Percentiles rank a stretch among this genome's conserved stretches.
These are phyloP conservation scores for Cercis canadensis DNA, from an alignment of 306 rosid genomes.

Conservation along the genomic window DNA sequence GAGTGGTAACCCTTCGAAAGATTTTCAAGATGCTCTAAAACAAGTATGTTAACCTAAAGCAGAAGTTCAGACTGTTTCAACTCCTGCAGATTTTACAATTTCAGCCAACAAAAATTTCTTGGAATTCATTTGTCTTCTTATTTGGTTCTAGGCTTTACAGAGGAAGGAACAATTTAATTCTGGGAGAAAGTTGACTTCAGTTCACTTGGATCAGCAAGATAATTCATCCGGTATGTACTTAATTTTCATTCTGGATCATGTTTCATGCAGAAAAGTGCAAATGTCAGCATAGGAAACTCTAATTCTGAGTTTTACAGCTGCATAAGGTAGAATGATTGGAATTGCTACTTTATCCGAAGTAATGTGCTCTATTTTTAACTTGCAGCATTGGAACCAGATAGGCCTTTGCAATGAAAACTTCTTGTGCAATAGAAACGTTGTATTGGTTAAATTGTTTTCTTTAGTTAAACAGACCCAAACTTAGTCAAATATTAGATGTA, in stretches of 20 bases:
- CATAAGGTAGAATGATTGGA: conserved; percentile 14
- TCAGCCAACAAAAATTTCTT: conserved; percentile 28
- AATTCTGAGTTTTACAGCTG: background rate
- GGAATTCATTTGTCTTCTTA: conserved; percentile 9
- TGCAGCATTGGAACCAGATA: too few relatives aligned
- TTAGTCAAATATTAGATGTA: conserved; percentile 16
- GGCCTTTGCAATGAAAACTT: background rate
- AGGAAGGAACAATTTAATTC: conserved; percentile 47
- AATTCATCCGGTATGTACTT: conserved; percentile 54
- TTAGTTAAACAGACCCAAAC: background rate
- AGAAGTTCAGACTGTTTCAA: conserved; percentile 16
- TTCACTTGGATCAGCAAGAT: conserved; percentile 46
- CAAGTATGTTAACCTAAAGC: conserved; percentile 44
- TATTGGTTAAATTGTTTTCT: conserved; percentile 15
- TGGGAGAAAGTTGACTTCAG: conserved; percentile 42
- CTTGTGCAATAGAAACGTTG: background rate
- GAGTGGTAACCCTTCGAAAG: conserved; percentile 59
- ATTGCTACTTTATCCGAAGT: background rate
- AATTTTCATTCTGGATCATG: conserved; percentile 27
- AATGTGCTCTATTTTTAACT: conserved; percentile 7
- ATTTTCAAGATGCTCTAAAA: conserved; percentile 69
- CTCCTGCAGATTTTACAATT: conserved; percentile 23
- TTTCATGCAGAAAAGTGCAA: conserved; percentile 20
- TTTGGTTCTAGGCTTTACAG: conserved; percentile 53
- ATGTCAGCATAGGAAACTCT: background rate